Percentiles rank a stretch among this genome's conserved stretches.
These are phyloP conservation scores for Datura wrightii DNA, from an alignment of 257 asterid species.

Conservation along the genomic window DNA sequence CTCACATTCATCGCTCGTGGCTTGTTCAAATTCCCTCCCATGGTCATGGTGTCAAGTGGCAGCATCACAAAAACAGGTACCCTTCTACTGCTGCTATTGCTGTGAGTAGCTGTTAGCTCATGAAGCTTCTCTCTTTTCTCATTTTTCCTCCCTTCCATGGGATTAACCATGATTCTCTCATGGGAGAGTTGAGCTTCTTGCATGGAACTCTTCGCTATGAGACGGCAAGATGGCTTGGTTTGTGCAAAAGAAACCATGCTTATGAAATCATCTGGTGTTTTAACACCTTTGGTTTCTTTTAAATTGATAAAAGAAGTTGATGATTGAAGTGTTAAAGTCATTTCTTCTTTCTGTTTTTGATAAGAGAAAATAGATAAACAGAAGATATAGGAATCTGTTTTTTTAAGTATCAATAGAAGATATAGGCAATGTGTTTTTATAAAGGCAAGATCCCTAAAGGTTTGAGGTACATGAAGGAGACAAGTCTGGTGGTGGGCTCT, in stretches of 20 bases:
- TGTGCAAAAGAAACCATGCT: constrained; percentile 58
- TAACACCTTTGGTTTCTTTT: constrained; percentile 55
- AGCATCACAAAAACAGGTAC: constrained; percentile 92
- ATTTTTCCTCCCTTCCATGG: constrained; percentile 40
- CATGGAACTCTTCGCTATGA: constrained; percentile 51
- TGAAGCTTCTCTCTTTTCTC: constrained; percentile 66
- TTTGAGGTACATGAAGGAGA: constrained; percentile 45
- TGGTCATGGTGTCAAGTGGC: constrained; percentile 77
- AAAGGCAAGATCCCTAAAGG: constrained; percentile 33
- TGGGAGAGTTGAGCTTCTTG: constrained; percentile 50
- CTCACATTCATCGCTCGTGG: constrained; percentile 82
- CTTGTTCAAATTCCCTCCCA: constrained; percentile 70
- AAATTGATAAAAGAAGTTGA: constrained; percentile 64
- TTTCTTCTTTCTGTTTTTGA: constrained; percentile 34
- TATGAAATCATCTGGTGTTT: constrained; percentile 60
- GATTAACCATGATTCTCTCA: constrained; percentile 20
- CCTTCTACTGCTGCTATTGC: constrained; percentile 42
- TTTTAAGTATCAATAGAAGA: neutral
- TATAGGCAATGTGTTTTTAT: constrained; percentile 49
- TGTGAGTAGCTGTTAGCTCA: constrained; percentile 45
- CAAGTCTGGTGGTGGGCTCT: constrained; percentile 70
- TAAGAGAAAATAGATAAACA: constrained; percentile 10
- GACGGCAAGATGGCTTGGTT: constrained; percentile 52
- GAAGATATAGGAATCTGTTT: neutral
- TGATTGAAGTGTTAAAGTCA: constrained; percentile 83